A percentile compares a stretch with the other conserved stretches of the same genome.
These are phyloP conservation scores for Zhuliangozyma parablackwelliae DNA, from an alignment of 1,139 yeast genomes.

Conservation along the genomic window DNA sequence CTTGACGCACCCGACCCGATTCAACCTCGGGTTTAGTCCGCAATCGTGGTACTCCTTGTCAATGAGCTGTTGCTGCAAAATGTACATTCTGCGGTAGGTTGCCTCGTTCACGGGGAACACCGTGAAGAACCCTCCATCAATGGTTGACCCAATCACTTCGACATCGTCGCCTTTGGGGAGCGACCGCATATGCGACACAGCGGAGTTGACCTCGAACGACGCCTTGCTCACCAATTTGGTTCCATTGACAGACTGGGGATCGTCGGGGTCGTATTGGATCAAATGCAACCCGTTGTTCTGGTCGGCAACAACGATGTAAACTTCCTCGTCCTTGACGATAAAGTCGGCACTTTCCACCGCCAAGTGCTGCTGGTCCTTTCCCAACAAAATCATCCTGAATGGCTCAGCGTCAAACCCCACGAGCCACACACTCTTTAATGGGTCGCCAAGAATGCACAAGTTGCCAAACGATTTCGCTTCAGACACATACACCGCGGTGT, in stretches of 20 bases:
- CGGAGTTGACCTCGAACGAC: slow-evolving; percentile 64
- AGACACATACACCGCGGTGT: slow-evolving; percentile 72
- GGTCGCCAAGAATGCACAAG: slow-evolving; percentile 73
- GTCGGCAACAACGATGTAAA: slow-evolving; percentile 69
- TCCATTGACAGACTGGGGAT: slow-evolving; percentile 77
- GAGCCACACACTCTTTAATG: slow-evolving; percentile 73
- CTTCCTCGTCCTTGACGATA: slow-evolving; percentile 63
- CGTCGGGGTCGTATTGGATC: slow-evolving; percentile 89
- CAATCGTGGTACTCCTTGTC: slow-evolving; percentile 72
- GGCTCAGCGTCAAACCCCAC: slow-evolving; percentile 96
- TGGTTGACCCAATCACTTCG: slow-evolving; percentile 64
- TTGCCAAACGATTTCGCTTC: slow-evolving; percentile 84
- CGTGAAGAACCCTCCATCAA: slow-evolving; percentile 74
- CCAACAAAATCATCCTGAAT: slow-evolving; percentile 73
- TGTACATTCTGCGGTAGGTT: slow-evolving; percentile 74
- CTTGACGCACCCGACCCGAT: slow-evolving; percentile 50
- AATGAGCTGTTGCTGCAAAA: slow-evolving; percentile 79
- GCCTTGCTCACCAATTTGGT: slow-evolving; percentile 67
- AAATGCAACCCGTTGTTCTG: slow-evolving; percentile 66
- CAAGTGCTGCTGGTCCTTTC: slow-evolving; percentile 64
- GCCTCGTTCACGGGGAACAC: slow-evolving; percentile 76
- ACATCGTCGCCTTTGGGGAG: slow-evolving; percentile 33
- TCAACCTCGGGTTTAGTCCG: slow-evolving; percentile 78
- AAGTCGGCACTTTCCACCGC: slow-evolving; percentile 71
- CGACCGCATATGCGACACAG: slow-evolving; percentile 55